Evolutionary conservation across 768 basidiomycete species (phyloP).

Genomic region (Suillus subaureus): DNA sequence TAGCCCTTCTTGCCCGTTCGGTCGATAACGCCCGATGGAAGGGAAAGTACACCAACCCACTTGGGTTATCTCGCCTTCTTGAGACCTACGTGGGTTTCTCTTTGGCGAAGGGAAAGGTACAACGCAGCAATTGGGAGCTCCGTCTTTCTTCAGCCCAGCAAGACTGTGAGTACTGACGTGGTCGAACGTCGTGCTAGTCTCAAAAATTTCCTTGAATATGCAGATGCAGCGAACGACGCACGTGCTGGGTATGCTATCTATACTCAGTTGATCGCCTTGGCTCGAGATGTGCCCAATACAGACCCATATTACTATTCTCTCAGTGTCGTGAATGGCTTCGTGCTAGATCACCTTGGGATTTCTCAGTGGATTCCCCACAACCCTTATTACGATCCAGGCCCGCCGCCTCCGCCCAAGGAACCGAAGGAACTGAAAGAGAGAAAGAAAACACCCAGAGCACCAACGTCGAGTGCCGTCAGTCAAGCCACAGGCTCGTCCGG

Average conservation of each 20-base stretch:
- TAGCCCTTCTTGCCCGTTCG: constrained; percentile 67
- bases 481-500: neutral
- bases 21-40: constrained; percentile 76
- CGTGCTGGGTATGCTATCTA: constrained; percentile 63
- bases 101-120: constrained; percentile 61
- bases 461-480: neutral
- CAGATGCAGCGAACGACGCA: constrained; percentile 76
- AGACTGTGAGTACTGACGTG: constrained; percentile 52
- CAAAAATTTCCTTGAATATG: constrained; percentile 3
- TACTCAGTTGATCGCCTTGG: constrained; percentile 46
- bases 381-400: constrained; percentile 74
- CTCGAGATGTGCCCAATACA: constrained; percentile 36
- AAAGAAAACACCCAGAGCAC: neutral
- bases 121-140: constrained; percentile 72
- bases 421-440: constrained; percentile 37
- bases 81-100: constrained; percentile 56
- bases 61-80: constrained; percentile 69
- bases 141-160: constrained; percentile 47
- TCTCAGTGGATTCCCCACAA: constrained; percentile 57
- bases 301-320: constrained; percentile 56
- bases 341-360: constrained; percentile 41
- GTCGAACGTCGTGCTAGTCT: neutral
- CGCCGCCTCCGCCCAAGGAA: constrained; percentile 53
- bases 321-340: constrained; percentile 47
- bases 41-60: constrained; percentile 58